Evolutionary conservation across 2,329 filamentous ascomycete species (phyloP), one percentile per base, ranked within the genome.

Genomic region (Stromatinia cepivora): DNA sequence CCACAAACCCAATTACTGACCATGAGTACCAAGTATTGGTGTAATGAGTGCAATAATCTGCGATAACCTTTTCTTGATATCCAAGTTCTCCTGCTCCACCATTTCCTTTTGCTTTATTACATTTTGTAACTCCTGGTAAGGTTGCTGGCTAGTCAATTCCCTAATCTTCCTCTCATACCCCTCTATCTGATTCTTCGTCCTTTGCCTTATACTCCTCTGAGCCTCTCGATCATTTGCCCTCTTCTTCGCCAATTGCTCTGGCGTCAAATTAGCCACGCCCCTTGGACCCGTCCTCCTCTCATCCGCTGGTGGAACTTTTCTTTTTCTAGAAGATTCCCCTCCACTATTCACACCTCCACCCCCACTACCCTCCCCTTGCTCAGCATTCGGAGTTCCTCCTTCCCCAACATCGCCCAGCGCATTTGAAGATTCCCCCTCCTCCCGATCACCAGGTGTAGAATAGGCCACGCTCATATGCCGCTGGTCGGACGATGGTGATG

Each of bases 201-300:
- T 87, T 79, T 93, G 92, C 63, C 93, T 86, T 72, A 97, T 97
- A 52, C 92, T 92, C 57, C 93, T 87, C 81, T 97, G 93, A 52
- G 93, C 93, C 80, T 97, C 92, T 72, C 93, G 88, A 79, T 97
- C 93, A 82, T 97, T 97, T 76, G 92, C 92, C 72, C 94, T 86
- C 83, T 97, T 97, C 80, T 93, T 91, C 42, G 91, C 92, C 70
- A 97, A 86, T 81, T 97, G 94, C 71, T 94, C 91, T 8, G 93
- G 91, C 15, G 92, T 96, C 78, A 97, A 85, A 77, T 92, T 95
- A 72, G 93, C 93, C 69, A 97, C 93, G 25, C 88, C 88, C 64
- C 88, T 83, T 70, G 92, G 93, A 73, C 92, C 87, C 66, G 90
- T 17, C 11, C n/a, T 64, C 34, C 34, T 64, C 46, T 53, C 61